Percentiles rank a stretch among this genome's conserved stretches.
Evolutionary conservation across 129 eudicot genomes (phyloP).

Genomic region (Flaveria bidentis): DNA sequence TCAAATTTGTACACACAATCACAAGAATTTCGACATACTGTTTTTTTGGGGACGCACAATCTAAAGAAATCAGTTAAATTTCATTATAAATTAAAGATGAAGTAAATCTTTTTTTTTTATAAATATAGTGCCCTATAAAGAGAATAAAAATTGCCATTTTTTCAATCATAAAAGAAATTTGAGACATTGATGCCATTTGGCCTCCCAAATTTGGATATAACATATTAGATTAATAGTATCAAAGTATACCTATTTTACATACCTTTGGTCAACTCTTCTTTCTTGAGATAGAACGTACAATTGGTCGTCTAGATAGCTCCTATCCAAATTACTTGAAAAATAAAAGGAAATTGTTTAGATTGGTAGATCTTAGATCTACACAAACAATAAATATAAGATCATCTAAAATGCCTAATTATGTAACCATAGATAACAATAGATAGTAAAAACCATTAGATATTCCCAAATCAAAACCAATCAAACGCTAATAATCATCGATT

Average conservation of each 20-base stretch:
- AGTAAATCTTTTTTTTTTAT: too few relatives aligned
- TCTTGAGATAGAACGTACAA: neutral
- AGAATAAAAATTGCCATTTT: too few relatives aligned
- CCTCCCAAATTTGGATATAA: too few relatives aligned
- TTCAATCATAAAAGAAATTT: too few relatives aligned
- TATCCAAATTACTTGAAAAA: neutral
- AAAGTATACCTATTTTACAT: neutral
- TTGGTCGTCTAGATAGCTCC: neutral
- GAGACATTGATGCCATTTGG: too few relatives aligned
- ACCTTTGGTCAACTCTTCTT: neutral
- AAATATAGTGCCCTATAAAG: too few relatives aligned
- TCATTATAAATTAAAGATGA: too few relatives aligned
- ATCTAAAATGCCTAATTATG: neutral
- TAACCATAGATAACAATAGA: neutral
- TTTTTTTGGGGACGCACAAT: too few relatives aligned
- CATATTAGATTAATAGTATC: too few relatives aligned
- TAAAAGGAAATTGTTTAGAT: constrained; percentile 8
- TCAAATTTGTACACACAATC: too few relatives aligned
- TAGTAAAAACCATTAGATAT: constrained; percentile 5
- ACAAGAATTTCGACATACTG: too few relatives aligned
- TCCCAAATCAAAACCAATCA: neutral
- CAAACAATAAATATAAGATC: neutral
- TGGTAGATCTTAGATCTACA: neutral
- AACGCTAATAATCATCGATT: neutral
- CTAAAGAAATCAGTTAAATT: too few relatives aligned